phyloP scores from a whole-genome alignment of 2,329 filamentous ascomycete species.

The Drechslerella dactyloides region DNA sequence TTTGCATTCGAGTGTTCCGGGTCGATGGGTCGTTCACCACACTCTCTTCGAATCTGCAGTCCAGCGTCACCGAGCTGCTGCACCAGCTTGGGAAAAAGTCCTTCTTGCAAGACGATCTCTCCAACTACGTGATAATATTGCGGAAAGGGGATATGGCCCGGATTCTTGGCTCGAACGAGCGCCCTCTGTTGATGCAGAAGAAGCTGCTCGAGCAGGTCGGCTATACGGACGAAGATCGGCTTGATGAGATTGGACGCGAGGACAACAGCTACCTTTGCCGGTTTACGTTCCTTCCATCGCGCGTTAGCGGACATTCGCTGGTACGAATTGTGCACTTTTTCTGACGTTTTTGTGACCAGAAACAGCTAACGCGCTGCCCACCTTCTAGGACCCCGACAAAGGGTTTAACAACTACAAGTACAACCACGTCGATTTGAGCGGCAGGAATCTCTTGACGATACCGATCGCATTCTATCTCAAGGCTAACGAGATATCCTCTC shows the following conservation, averaged over 20 bases:
- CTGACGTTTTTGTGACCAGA: slow-evolving; percentile 15
- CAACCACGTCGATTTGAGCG: slow-evolving; percentile 89
- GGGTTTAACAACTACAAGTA: slow-evolving; percentile 85
- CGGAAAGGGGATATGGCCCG: slow-evolving; percentile 88
- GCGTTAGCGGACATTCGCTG: slow-evolving; percentile 73
- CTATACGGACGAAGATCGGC: slow-evolving; percentile 81
- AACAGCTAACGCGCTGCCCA: slow-evolving; percentile 63
- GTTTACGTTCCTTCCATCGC: slow-evolving; percentile 90
- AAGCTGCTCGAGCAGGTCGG: slow-evolving; percentile 87
- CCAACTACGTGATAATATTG: slow-evolving; percentile 95
- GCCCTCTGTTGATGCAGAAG: slow-evolving; percentile 90
- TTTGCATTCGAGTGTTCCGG: slow-evolving; percentile 94
- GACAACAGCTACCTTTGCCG: slow-evolving; percentile 97
- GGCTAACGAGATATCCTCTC: slow-evolving; percentile 87
- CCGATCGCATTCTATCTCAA: slow-evolving; percentile 93
- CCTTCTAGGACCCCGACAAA: slow-evolving; percentile 72
- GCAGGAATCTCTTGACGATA: slow-evolving; percentile 89
- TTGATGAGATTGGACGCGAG: slow-evolving; percentile 93
- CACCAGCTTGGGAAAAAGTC: slow-evolving; percentile 93
- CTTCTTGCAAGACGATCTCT: slow-evolving; percentile 83
- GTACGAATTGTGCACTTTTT: slow-evolving; percentile 38
- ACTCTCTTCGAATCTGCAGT: slow-evolving; percentile 80
- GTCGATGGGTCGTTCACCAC: slow-evolving; percentile 94
- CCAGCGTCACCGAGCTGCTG: slow-evolving; percentile 85
- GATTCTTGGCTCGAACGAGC: slow-evolving; percentile 77